These are phyloP conservation scores for Lithospermum erythrorhizon DNA, from an alignment of 257 asterid genomes.

Conservation along the genomic window DNA sequence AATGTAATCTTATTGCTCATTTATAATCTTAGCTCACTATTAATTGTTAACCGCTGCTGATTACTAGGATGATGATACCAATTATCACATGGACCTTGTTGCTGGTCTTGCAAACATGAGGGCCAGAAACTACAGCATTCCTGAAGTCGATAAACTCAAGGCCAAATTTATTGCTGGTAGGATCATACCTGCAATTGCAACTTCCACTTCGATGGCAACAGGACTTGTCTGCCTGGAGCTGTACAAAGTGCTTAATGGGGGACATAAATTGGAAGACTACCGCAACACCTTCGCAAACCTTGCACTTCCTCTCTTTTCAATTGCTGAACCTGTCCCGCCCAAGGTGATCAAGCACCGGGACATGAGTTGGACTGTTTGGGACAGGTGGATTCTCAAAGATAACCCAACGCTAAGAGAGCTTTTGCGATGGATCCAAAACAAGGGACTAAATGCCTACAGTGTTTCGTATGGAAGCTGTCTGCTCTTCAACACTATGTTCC, in stretches of 20 bases:
- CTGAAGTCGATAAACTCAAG: slow-evolving; percentile 39
- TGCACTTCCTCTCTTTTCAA: slow-evolving; percentile 39
- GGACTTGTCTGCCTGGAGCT: slow-evolving; percentile 32
- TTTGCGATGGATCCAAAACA: slow-evolving; percentile 25
- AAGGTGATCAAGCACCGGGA: slow-evolving; percentile 32
- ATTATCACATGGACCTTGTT: slow-evolving; percentile 34
- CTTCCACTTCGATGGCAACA: slow-evolving; percentile 42
- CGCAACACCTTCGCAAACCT: slow-evolving; percentile 46
- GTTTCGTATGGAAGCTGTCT: slow-evolving; percentile 36
- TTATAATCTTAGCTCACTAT: background rate
- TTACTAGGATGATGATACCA: slow-evolving; percentile 36
- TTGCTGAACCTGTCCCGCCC: slow-evolving; percentile 48
- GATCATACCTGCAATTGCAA: slow-evolving; percentile 41
- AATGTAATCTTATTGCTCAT: no score
- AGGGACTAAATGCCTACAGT: slow-evolving; percentile 30
- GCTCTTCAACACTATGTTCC: slow-evolving; percentile 33
- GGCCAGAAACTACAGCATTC: slow-evolving; percentile 37
- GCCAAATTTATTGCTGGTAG: slow-evolving; percentile 41
- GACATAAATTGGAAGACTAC: slow-evolving; percentile 36
- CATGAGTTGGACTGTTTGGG: slow-evolving; percentile 43
- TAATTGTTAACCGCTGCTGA: background rate
- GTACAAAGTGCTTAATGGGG: slow-evolving; percentile 28
- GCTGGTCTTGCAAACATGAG: slow-evolving; percentile 41
- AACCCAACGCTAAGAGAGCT: slow-evolving; percentile 27
- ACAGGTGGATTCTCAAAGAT: slow-evolving; percentile 29